Evolutionary conservation across 441 rosid species (phyloP).

Genomic region (Heliophila coronopifolia): DNA sequence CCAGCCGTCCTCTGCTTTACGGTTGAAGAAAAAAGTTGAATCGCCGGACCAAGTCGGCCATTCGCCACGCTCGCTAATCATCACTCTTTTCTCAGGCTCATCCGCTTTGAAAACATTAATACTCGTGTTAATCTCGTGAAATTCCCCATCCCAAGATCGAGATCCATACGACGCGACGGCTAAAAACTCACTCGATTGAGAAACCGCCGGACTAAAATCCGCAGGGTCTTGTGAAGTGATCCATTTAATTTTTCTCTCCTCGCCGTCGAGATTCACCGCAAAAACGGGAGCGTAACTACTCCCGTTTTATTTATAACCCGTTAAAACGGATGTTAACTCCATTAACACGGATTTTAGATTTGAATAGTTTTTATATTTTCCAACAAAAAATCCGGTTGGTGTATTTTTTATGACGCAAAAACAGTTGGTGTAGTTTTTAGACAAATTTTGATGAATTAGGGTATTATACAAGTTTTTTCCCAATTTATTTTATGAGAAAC

Average conservation of each 20-base stretch:
- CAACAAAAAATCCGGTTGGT: too few species aligned
- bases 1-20: slow-evolving; percentile 71
- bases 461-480: too few species aligned
- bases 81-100: slow-evolving; percentile 42
- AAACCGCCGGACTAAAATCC: slow-evolving; percentile 68
- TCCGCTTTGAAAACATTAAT: slow-evolving; percentile 46
- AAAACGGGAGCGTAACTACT: too few species aligned
- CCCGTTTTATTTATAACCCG: too few species aligned
- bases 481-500: too few species aligned
- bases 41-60: slow-evolving; percentile 86
- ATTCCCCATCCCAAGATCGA: too few species aligned
- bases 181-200: slow-evolving; percentile 40
- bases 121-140: slow-evolving; percentile 58
- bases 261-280: slow-evolving; percentile 19
- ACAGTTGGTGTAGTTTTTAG: too few species aligned
- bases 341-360: too few species aligned
- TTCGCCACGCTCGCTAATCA: slow-evolving; percentile 52
- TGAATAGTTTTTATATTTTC: too few species aligned
- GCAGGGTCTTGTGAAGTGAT: slow-evolving; percentile 49
- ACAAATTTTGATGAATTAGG: too few species aligned
- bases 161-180: slow-evolving; percentile 72
- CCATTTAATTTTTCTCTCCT: slow-evolving; percentile 23
- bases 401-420: too few species aligned
- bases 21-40: slow-evolving; percentile 60
- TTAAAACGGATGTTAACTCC: too few species aligned